These are phyloP conservation scores for Discostella pseudostelligera DNA, from an alignment of 108 stramenopile species.

Conservation along the genomic window DNA sequence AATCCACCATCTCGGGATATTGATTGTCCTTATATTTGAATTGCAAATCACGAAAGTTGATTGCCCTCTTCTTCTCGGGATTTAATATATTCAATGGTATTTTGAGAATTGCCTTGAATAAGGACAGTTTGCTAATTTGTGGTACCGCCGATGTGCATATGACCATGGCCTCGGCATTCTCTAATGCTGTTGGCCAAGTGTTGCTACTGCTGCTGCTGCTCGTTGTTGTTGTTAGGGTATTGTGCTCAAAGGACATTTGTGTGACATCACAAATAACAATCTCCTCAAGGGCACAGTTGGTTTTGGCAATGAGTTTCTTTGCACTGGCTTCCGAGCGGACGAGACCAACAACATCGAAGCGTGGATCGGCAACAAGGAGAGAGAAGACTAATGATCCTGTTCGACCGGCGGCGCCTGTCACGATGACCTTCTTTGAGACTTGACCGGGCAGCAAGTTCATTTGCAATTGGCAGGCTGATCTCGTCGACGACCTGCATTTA, in stretches of 20 bases:
- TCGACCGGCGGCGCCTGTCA: constrained; percentile 53
- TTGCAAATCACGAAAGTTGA: constrained; percentile 60
- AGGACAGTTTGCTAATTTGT: constrained; percentile 46
- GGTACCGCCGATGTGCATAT: constrained; percentile 78
- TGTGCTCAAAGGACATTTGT: constrained; percentile 26
- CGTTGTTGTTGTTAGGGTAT: too few species aligned
- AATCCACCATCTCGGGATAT: constrained; percentile 80
- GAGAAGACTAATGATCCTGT: constrained; percentile 66
- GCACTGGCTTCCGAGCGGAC: constrained; percentile 57
- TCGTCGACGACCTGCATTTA: background rate
- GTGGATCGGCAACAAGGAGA: constrained; percentile 47
- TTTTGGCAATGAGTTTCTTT: constrained; percentile 45
- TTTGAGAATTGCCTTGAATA: constrained; percentile 52
- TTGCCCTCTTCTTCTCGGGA: constrained; percentile 44
- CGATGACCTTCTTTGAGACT: constrained; percentile 39
- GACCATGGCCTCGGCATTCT: constrained; percentile 57
- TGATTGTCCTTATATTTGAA: constrained; percentile 63
- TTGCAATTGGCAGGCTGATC: constrained; percentile 9
- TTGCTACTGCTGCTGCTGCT: constrained; percentile 16
- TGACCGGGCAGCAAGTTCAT: constrained; percentile 28
- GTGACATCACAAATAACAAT: constrained; percentile 66
- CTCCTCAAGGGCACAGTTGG: constrained; percentile 52
- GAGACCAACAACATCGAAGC: constrained; percentile 58
- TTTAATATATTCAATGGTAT: constrained; percentile 54
- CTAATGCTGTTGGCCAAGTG: constrained; percentile 43